These are phyloP conservation scores for Sporisorium exsertum DNA, from an alignment of 1,284 basidiomycete species.

Conservation along the genomic window DNA sequence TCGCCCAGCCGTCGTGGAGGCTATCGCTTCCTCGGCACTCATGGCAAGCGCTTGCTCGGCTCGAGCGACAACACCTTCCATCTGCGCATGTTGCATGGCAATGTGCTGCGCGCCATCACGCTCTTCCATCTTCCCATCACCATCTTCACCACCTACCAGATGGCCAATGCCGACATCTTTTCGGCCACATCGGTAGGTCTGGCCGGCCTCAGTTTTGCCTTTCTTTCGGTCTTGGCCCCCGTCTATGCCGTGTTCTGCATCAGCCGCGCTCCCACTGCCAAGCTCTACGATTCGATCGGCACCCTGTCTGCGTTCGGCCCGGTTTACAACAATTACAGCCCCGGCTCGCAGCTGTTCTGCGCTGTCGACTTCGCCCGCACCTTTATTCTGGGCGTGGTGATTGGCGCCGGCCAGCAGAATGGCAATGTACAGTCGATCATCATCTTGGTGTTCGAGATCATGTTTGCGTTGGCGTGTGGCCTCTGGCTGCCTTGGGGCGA, in stretches of 20 bases:
- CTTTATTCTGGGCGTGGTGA: slow-evolving; percentile 80
- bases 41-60: slow-evolving; percentile 26
- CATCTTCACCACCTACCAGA: slow-evolving; percentile 87
- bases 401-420: slow-evolving; percentile 88
- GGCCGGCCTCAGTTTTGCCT: slow-evolving; percentile 79
- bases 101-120: slow-evolving; percentile 86
- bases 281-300: slow-evolving; percentile 92
- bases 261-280: slow-evolving; percentile 82
- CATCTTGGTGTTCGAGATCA: slow-evolving; percentile 73
- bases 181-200: slow-evolving; percentile 76
- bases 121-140: slow-evolving; percentile 94
- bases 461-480: slow-evolving; percentile 55
- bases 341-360: slow-evolving; percentile 89
- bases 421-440: slow-evolving; percentile 92
- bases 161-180: slow-evolving; percentile 75
- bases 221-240: slow-evolving; percentile 84
- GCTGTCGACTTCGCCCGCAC: slow-evolving; percentile 83
- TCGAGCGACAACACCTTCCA: slow-evolving; percentile 52
- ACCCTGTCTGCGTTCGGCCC: slow-evolving; percentile 90
- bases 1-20: slow-evolving; percentile 44
- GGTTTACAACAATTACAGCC: slow-evolving; percentile 94
- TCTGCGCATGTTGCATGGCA: slow-evolving; percentile 75
- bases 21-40: slow-evolving; percentile 41
- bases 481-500: slow-evolving; percentile 93
- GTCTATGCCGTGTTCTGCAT: slow-evolving; percentile 80